Percentiles rank a stretch among this genome's conserved stretches.
phyloP scores from a whole-genome alignment of 164 flowering plant genomes.

The Protea cynaroides region DNA sequence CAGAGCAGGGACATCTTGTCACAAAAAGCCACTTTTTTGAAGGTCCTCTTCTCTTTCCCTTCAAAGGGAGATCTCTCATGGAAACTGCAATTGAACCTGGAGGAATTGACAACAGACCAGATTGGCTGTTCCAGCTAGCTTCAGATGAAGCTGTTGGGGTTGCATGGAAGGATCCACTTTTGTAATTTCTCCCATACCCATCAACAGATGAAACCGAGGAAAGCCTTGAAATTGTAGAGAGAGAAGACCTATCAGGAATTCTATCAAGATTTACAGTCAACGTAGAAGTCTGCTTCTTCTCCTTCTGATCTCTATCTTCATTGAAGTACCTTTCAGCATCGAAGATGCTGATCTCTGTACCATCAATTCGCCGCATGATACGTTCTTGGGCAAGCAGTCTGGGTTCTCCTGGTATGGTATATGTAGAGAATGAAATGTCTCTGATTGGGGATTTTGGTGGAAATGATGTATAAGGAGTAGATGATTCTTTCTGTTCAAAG shows the following conservation, averaged over 20 bases:
- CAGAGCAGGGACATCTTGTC: constrained; percentile 63
- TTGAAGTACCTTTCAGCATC: constrained; percentile 72
- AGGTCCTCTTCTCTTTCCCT: constrained; percentile 19
- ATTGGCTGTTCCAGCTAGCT: constrained; percentile 93
- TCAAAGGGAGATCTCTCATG: constrained; percentile 16
- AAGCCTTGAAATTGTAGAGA: constrained; percentile 19
- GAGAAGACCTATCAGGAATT: constrained; percentile 8
- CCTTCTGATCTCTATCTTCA: constrained; percentile 25
- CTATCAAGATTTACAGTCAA: constrained; percentile 1
- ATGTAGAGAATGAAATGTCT: constrained; percentile 42
- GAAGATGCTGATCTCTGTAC: constrained; percentile 62
- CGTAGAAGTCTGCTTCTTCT: constrained; percentile 8
- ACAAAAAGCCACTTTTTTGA: constrained; percentile 43
- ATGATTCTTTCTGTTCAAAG: background rate
- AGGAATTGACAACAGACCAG: constrained; percentile 62
- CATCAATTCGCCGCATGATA: constrained; percentile 12
- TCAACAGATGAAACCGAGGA: constrained; percentile 55
- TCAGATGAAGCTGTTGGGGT: constrained; percentile 91
- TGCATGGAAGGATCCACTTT: constrained; percentile 54
- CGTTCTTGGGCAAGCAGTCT: background rate
- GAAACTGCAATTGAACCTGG: constrained; percentile 49
- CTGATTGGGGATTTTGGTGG: constrained; percentile 11
- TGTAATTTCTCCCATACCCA: constrained; percentile 37
- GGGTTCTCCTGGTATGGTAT: constrained; percentile 16
- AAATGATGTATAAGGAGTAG: constrained; percentile 4